Conservation (phyloP, 2,329 filamentous ascomycete species). For the Trichoderma citrinoviride region DNA sequence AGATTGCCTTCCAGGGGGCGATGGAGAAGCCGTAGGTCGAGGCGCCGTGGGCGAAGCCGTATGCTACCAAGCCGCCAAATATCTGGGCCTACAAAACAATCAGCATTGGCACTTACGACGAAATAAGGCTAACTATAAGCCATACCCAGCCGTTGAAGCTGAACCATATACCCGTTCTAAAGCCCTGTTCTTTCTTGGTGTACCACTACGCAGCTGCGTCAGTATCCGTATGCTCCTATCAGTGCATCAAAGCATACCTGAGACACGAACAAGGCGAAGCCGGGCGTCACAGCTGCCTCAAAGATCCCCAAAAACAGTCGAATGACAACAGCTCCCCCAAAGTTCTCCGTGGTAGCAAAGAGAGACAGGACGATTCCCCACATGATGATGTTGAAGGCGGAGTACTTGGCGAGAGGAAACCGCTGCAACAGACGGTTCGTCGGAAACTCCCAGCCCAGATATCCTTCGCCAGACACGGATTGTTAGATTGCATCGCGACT, state of each 20-base stretch:
- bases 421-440: conserved; percentile 21
- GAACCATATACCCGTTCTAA: conserved; percentile 20
- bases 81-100: conserved; percentile 12
- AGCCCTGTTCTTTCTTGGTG: conserved; percentile 19
- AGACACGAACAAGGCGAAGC: conserved; percentile 16
- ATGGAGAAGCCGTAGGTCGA: conserved; percentile 17
- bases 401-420: conserved; percentile 22
- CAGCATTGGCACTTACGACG: not conserved
- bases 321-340: conserved; percentile 22
- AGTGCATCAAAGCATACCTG: not conserved
- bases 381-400: conserved; percentile 21
- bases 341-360: conserved; percentile 15
- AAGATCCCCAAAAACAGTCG: conserved; percentile 23
- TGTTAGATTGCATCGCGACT: no score
- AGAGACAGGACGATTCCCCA: conserved; percentile 22
- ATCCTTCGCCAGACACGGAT: not conserved
- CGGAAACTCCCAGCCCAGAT: conserved; percentile 21
- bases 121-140: not conserved
- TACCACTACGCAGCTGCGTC: conserved; percentile 6
- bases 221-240: not conserved
- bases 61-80: conserved; percentile 20
- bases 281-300: conserved; percentile 21
- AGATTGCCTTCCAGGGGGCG: conserved; percentile 22
- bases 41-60: conserved; percentile 20
- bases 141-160: conserved; percentile 22